Conservation (phyloP, 2,329 filamentous ascomycete species). For the Pseudocercospora musae region DNA sequence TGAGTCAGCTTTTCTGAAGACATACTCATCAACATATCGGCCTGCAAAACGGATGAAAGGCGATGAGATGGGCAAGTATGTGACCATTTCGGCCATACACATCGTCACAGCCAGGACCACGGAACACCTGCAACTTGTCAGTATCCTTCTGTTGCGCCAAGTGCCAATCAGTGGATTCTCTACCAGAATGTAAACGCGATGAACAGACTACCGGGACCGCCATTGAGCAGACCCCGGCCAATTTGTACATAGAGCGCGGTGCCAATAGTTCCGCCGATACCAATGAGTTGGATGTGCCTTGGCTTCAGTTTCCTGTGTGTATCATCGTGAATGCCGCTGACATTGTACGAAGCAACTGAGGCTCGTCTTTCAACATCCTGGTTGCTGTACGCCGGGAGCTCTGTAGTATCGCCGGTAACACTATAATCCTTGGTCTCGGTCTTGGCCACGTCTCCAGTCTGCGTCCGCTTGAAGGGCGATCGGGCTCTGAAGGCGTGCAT, state of each 20-base stretch:
- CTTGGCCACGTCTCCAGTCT: conserved; percentile 16
- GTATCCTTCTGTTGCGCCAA: neutral
- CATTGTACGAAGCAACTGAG: conserved; percentile 23
- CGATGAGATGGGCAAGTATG: conserved; percentile 70
- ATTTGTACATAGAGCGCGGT: conserved; percentile 49
- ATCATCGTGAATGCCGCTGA: conserved; percentile 25
- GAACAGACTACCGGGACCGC: conserved; percentile 46
- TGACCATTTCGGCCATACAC: conserved; percentile 70
- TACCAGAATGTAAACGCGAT: conserved; percentile 45
- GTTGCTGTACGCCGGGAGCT: conserved; percentile 15
- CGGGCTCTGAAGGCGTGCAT: conserved; percentile 20
- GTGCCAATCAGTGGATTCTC: neutral
- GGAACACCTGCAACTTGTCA: conserved; percentile 13
- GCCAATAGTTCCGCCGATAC: conserved; percentile 43
- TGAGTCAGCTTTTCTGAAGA: conserved; percentile 50
- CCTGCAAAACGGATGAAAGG: conserved; percentile 76
- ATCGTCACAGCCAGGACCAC: conserved; percentile 23
- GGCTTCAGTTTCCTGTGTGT: conserved; percentile 45
- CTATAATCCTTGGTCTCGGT: conserved; percentile 12
- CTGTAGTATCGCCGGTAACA: conserved; percentile 4
- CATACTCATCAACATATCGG: conserved; percentile 67
- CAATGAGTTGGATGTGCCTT: conserved; percentile 48
- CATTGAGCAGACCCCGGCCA: conserved; percentile 45
- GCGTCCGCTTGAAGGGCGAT: conserved; percentile 18
- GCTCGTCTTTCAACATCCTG: conserved; percentile 24